Evolutionary conservation across 1,139 yeast genomes (phyloP).

Genomic region (Geotrichum phurueaensis): DNA sequence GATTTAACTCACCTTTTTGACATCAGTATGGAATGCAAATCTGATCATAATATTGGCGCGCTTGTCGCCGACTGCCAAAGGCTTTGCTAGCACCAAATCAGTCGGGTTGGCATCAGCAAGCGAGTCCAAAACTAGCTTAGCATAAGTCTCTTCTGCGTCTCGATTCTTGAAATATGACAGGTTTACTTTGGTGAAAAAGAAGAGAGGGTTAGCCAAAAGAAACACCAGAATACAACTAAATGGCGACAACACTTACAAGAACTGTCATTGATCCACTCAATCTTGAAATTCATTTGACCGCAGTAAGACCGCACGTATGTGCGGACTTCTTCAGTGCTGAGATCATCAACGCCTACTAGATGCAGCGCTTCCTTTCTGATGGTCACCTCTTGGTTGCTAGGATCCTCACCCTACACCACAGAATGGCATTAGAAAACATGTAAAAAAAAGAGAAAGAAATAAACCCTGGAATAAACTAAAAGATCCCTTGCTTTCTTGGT

Average conservation of each 20-base stretch:
- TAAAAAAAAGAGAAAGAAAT: neutral
- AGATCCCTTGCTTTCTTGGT: neutral
- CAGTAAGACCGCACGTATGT: conserved; percentile 48
- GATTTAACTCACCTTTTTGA: conserved; percentile 39
- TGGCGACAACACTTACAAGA: conserved; percentile 24
- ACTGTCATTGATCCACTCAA: conserved; percentile 70
- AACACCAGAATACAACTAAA: neutral
- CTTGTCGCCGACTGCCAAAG: conserved; percentile 39
- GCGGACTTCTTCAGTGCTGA: conserved; percentile 60
- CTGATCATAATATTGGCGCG: conserved; percentile 41
- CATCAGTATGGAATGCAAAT: conserved; percentile 50
- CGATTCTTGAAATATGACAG: conserved; percentile 11
- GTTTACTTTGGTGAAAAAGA: conserved; percentile 13
- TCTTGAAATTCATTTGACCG: conserved; percentile 41
- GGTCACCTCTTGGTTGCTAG: neutral
- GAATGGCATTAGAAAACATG: neutral
- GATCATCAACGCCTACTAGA: conserved; percentile 60
- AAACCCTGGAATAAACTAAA: neutral
- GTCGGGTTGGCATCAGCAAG: neutral
- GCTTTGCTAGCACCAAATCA: conserved; percentile 33
- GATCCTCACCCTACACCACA: neutral
- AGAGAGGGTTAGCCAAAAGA: neutral
- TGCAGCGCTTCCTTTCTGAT: conserved; percentile 43
- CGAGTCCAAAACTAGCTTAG: neutral
- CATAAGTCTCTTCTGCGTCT: conserved; percentile 15